phyloP scores from a whole-genome alignment of 1,284 basidiomycete genomes.

The Ceratobasidium papillatum region DNA sequence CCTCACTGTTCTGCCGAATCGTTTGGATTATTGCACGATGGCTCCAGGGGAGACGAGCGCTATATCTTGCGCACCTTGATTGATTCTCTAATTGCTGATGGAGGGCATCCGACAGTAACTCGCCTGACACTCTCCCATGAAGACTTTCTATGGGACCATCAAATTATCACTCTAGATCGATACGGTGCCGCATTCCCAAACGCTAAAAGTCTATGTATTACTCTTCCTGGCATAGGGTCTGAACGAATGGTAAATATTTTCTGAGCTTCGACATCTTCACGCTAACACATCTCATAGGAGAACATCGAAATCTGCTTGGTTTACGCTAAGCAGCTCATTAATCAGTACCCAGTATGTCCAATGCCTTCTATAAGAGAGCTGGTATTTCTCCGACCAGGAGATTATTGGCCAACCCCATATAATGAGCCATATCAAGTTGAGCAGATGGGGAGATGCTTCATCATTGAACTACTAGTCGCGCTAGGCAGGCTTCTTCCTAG shows the following conservation, averaged over 20 bases:
- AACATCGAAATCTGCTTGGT: background rate
- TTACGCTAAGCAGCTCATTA: background rate
- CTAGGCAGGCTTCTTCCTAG: background rate
- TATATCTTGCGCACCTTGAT: background rate
- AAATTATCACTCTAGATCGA: background rate
- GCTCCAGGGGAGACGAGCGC: background rate
- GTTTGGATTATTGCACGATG: constrained; percentile 14
- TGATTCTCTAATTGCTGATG: background rate
- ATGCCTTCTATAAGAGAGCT: constrained; percentile 7
- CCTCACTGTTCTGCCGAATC: background rate
- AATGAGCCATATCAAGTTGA: constrained; percentile 7
- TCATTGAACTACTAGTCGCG: constrained; percentile 1
- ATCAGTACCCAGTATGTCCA: background rate
- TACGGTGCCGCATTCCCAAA: constrained; percentile 9
- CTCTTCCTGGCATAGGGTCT: constrained; percentile 1
- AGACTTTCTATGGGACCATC: constrained; percentile 29
- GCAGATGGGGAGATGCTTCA: background rate
- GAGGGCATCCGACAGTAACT: background rate
- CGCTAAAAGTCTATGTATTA: background rate
- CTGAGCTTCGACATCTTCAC: background rate
- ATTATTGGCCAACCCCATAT: constrained; percentile 12
- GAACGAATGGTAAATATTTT: background rate
- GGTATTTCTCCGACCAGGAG: constrained; percentile 2
- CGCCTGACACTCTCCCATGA: background rate
- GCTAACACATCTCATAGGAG: background rate